Conservation (phyloP, 768 basidiomycete species). For the Pisolithus orientalis region DNA sequence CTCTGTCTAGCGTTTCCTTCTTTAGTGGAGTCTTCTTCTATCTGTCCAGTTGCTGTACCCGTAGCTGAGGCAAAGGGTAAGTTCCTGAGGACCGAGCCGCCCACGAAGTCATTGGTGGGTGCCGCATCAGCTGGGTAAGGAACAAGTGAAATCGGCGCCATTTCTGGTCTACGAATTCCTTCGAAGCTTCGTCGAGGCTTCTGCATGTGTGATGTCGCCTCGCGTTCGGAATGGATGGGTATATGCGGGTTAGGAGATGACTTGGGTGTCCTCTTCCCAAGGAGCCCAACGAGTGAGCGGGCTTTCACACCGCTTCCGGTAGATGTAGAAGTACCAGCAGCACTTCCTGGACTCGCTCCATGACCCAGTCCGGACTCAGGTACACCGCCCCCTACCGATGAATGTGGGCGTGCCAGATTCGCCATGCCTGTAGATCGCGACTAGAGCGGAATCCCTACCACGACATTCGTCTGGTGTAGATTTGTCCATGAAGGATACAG, state of each 20-base stretch:
- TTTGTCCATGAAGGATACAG: background rate
- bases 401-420: background rate
- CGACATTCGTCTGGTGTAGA: background rate
- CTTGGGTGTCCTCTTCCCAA: slow-evolving; percentile 13
- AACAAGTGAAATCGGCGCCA: slow-evolving; percentile 19
- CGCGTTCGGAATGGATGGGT: background rate
- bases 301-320: slow-evolving; percentile 9
- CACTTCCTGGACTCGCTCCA: background rate
- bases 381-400: background rate
- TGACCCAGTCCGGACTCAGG: background rate
- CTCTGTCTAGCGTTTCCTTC: background rate
- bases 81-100: background rate
- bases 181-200: slow-evolving; percentile 18
- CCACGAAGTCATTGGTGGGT: background rate
- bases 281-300: slow-evolving; percentile 16
- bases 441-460: background rate
- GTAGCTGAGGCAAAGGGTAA: background rate
- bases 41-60: too few species aligned
- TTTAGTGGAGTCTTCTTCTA: too few species aligned
- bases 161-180: slow-evolving; percentile 15
- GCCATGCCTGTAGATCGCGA: background rate
- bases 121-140: slow-evolving; percentile 8
- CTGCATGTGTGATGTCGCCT: background rate
- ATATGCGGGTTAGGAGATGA: slow-evolving; percentile 1
- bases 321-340: background rate